A percentile compares a stretch with the other conserved stretches of the same genome.
These are phyloP conservation scores for Arthrobotrys megalospora DNA, from an alignment of 2,329 filamentous ascomycete species.

Conservation along the genomic window DNA sequence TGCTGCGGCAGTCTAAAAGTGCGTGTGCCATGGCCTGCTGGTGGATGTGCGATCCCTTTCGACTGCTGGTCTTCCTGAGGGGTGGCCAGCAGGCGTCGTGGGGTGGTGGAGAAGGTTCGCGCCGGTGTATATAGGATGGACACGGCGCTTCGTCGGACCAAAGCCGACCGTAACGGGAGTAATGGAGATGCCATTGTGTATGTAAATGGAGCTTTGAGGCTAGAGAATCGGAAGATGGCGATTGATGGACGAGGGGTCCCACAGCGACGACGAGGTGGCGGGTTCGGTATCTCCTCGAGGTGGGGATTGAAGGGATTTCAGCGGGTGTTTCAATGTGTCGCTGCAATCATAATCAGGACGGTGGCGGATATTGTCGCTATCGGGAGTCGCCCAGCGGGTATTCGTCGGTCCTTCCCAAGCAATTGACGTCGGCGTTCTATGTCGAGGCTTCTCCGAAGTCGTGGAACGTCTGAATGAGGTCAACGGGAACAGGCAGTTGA, in stretches of 20 bases:
- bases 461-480: conserved; percentile 57
- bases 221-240: background rate
- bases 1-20: conserved; percentile 80
- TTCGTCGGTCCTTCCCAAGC: conserved; percentile 19
- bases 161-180: conserved; percentile 68
- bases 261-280: conserved; percentile 12
- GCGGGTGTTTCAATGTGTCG: conserved; percentile 32
- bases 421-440: conserved; percentile 40
- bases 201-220: conserved; percentile 22
- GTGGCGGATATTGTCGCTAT: conserved; percentile 21
- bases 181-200: conserved; percentile 69
- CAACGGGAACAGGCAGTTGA: conserved; percentile 54
- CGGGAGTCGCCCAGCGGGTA: conserved; percentile 20
- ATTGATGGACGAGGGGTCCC: conserved; percentile 9
- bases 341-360: conserved; percentile 37
- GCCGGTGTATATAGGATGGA: conserved; percentile 68
- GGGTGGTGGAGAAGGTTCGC: conserved; percentile 76
- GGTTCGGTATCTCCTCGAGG: conserved; percentile 15
- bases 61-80: conserved; percentile 66
- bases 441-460: conserved; percentile 51
- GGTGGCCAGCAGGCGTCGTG: conserved; percentile 69
- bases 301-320: conserved; percentile 21
- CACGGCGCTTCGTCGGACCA: conserved; percentile 64
- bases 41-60: conserved; percentile 71
- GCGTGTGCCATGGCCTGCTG: conserved; percentile 79